phyloP scores from a whole-genome alignment of 2,329 filamentous ascomycete species.

The Malbranchea cinnamomea region DNA sequence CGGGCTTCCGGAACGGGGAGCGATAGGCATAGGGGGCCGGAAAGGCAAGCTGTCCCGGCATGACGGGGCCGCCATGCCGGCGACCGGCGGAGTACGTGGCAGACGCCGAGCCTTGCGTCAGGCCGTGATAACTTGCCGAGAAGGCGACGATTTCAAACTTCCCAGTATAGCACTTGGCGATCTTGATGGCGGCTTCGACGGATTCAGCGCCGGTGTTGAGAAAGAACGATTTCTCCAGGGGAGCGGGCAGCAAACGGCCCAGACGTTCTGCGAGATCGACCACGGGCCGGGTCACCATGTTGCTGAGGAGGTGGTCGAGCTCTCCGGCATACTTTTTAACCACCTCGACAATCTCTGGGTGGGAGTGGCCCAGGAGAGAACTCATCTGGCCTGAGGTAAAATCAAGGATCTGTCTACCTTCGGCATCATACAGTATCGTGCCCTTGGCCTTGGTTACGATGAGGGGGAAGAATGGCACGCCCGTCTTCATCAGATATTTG shows the following conservation, averaged over 20 bases:
- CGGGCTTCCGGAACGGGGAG: constrained; percentile 42
- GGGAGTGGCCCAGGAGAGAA: constrained; percentile 42
- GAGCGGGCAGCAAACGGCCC: constrained; percentile 31
- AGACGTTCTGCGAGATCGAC: constrained; percentile 39
- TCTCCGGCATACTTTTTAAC: constrained; percentile 34
- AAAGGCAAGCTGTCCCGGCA: constrained; percentile 43
- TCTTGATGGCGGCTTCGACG: constrained; percentile 49
- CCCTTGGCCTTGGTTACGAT: constrained; percentile 34
- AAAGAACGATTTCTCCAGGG: constrained; percentile 42
- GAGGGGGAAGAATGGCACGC: constrained; percentile 19
- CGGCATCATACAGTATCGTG: constrained; percentile 31
- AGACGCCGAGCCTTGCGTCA: constrained; percentile 39
- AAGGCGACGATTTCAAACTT: constrained; percentile 51
- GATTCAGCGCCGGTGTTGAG: constrained; percentile 42
- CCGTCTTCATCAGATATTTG: constrained; percentile 30
- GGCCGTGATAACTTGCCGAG: constrained; percentile 45
- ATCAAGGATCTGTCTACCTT: constrained; percentile 36
- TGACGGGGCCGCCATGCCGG: constrained; percentile 30
- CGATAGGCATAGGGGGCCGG: constrained; percentile 48
- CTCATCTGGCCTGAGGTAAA: constrained; percentile 49
- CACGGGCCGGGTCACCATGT: constrained; percentile 44
- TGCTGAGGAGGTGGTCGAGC: constrained; percentile 45
- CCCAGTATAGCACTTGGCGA: constrained; percentile 49
- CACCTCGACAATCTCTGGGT: constrained; percentile 42
- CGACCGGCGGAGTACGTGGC: constrained; percentile 42